phyloP scores from a whole-genome alignment of 805 yeast species.

The Ascoidea tarda region DNA sequence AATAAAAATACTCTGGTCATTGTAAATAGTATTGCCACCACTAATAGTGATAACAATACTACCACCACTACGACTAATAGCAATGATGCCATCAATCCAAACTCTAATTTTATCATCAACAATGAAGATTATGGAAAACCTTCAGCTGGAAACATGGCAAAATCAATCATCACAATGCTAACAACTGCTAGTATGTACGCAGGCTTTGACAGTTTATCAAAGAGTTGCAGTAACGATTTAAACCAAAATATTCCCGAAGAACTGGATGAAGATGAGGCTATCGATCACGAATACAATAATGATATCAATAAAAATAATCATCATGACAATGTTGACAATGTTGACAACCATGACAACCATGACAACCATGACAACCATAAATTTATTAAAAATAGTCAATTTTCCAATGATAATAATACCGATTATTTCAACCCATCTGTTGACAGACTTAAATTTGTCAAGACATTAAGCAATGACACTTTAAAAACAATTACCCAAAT shows the following conservation, averaged over 20 bases:
- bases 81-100: not conserved
- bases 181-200: constrained; percentile 45
- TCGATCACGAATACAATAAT: not conserved
- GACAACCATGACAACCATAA: not conserved
- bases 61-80: constrained; percentile 10
- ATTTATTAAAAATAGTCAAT: too few species aligned
- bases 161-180: constrained; percentile 37
- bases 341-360: not conserved
- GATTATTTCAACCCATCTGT: constrained; percentile 2
- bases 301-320: not conserved
- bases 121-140: constrained; percentile 21
- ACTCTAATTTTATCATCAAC: constrained; percentile 7
- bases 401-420: constrained; percentile 5
- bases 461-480: too few species aligned
- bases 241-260: constrained; percentile 17
- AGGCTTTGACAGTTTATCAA: constrained; percentile 15
- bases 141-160: constrained; percentile 26
- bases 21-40: constrained; percentile 1
- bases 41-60: constrained; percentile 11
- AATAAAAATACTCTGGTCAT: not conserved
- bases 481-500: too few species aligned
- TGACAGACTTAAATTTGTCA: too few species aligned
- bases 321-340: constrained; percentile 8
- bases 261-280: constrained; percentile 10
- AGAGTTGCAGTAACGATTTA: constrained; percentile 17